Conservation (phyloP, 2,329 filamentous ascomycete species). For the Plenodomus lindquistii region DNA sequence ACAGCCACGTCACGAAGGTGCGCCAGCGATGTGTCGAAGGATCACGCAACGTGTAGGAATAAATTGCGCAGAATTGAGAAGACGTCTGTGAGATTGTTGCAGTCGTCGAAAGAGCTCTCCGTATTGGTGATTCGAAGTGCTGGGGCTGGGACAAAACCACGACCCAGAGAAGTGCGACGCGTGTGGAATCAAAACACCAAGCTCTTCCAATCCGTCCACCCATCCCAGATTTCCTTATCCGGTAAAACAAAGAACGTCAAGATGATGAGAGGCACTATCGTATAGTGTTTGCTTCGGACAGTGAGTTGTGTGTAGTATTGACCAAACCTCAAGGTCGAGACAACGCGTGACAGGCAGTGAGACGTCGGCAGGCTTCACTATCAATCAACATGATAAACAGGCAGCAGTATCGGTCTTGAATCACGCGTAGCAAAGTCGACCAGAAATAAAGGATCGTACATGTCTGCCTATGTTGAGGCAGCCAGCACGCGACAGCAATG, state of each 20-base stretch:
- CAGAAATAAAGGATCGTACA: neutral
- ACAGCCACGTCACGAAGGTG: slow-evolving; percentile 5
- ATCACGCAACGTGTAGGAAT: neutral
- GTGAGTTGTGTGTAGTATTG: neutral
- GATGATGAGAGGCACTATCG: neutral
- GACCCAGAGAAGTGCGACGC: slow-evolving; percentile 11
- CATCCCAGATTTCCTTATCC: slow-evolving; percentile 3
- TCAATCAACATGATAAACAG: neutral
- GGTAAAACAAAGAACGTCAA: neutral
- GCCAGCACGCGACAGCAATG: slow-evolving; percentile 2
- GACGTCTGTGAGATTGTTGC: no score
- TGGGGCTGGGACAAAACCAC: slow-evolving; percentile 28
- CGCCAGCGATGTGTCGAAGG: neutral
- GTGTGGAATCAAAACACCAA: slow-evolving; percentile 15
- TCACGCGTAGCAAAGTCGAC: neutral
- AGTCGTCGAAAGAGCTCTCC: no score
- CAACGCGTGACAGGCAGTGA: neutral
- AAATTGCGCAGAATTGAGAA: neutral
- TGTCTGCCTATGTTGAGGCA: slow-evolving; percentile 5
- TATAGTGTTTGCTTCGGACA: neutral
- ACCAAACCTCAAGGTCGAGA: neutral
- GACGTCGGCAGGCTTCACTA: neutral
- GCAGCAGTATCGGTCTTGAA: neutral
- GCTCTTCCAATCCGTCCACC: neutral
- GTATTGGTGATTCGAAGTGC: no score